phyloP scores from a whole-genome alignment of 139 green algal species.

The Nannochloris sp. region DNA sequence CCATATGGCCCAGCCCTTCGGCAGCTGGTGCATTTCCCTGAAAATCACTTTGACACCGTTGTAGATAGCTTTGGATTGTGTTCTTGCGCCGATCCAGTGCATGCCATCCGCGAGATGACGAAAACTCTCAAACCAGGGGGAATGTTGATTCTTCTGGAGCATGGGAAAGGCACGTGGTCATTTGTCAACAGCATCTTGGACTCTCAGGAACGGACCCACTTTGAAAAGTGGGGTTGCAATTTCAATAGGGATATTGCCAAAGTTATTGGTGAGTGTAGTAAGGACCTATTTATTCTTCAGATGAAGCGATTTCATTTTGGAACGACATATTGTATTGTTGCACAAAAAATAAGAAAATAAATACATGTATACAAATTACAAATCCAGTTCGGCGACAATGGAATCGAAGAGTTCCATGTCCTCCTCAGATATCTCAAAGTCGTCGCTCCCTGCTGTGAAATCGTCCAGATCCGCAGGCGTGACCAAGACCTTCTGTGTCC shows the following conservation, averaged over 20 bases:
- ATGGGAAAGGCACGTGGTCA: constrained; percentile 34
- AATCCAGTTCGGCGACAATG: not conserved
- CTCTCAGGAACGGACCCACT: constrained; percentile 32
- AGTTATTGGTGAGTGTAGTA: constrained; percentile 42
- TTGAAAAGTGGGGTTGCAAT: constrained; percentile 62
- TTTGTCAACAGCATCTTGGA: constrained; percentile 47
- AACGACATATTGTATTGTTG: constrained; percentile 53
- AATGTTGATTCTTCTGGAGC: constrained; percentile 54
- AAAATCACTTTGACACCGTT: constrained; percentile 55
- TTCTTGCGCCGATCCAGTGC: constrained; percentile 40
- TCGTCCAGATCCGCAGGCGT: not conserved
- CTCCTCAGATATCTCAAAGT: constrained; percentile 5
- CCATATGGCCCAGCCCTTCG: constrained; percentile 4
- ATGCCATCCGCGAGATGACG: constrained; percentile 38
- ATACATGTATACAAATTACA: not conserved
- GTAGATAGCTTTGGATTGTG: constrained; percentile 76
- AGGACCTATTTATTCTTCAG: constrained; percentile 40
- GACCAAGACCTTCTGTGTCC: not conserved
- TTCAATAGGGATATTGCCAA: constrained; percentile 68
- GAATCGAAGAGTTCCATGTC: constrained; percentile 1
- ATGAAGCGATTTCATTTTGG: constrained; percentile 60
- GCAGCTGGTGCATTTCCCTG: constrained; percentile 24
- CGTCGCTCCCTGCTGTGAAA: not conserved
- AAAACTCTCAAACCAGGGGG: constrained; percentile 43
- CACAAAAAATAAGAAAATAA: constrained; percentile 15